phyloP scores from a whole-genome alignment of 345 rosid genomes.

The Triadica sebifera region DNA sequence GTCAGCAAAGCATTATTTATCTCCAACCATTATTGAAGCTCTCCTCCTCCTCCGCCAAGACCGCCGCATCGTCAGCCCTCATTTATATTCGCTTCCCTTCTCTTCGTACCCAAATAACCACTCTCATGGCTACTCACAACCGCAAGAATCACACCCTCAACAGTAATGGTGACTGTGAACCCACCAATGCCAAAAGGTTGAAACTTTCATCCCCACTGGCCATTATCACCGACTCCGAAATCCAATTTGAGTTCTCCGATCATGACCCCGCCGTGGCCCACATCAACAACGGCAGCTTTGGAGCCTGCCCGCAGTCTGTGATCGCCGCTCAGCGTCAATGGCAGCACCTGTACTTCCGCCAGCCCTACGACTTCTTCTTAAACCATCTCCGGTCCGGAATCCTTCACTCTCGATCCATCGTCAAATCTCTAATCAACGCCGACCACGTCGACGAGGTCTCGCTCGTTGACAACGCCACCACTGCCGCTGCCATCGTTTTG shows the following conservation, averaged over 20 bases:
- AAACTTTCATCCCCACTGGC: slow-evolving; percentile 12
- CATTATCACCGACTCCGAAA: slow-evolving; percentile 37
- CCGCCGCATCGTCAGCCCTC: neutral
- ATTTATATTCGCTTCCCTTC: slow-evolving; percentile 29
- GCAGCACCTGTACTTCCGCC: slow-evolving; percentile 68
- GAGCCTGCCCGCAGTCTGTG: slow-evolving; percentile 70
- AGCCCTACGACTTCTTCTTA: slow-evolving; percentile 75
- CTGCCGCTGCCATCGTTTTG: slow-evolving; percentile 82
- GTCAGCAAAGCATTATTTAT: slow-evolving; percentile 14
- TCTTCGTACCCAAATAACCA: slow-evolving; percentile 23
- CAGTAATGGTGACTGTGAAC: slow-evolving; percentile 23
- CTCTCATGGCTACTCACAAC: slow-evolving; percentile 23
- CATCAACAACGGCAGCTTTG: slow-evolving; percentile 94
- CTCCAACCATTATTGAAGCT: neutral
- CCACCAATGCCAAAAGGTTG: slow-evolving; percentile 42
- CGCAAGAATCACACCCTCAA: slow-evolving; percentile 22
- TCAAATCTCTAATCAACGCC: slow-evolving; percentile 67
- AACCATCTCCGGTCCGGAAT: slow-evolving; percentile 53
- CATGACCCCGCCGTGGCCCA: slow-evolving; percentile 63
- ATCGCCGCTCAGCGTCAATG: slow-evolving; percentile 58
- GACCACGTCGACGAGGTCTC: slow-evolving; percentile 68
- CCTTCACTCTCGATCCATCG: slow-evolving; percentile 47
- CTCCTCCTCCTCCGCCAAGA: neutral
- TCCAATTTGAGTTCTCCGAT: slow-evolving; percentile 72
- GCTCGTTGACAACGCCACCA: slow-evolving; percentile 91